Evolutionary conservation across 2,329 filamentous ascomycete genomes (phyloP), one percentile per base, ranked within the genome.

Genomic region (Apiospora arundinis): DNA sequence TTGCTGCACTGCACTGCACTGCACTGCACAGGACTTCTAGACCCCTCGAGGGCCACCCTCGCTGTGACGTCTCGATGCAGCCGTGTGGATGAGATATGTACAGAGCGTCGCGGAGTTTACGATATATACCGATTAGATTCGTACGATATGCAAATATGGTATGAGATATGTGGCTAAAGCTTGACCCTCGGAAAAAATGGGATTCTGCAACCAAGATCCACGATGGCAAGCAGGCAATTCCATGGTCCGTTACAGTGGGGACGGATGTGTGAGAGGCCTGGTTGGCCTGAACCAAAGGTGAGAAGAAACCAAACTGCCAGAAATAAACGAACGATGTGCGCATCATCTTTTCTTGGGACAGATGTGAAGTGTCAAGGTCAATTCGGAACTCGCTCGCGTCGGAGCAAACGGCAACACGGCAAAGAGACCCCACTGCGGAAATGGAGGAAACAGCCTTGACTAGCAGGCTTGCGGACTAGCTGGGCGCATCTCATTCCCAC

Each of bases 101-200:
- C 16, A 9, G 25, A 45, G 42, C 12, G 42, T 45, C 52, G 25
- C 52, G 52, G 52, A 60, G 52, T 60, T 37, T 60, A 32, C 52
- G 52, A 60, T 60, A 60, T 25, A 60, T 63, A 63, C 56, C 56
- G 56, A 63, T 63, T 37, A 37, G 56, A 63, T 63, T 63, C 56
- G 56, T 63, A 63, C 56, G 56, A 63, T n/a, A 63, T 63, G 56
- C 56, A 63, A 63, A 63, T 18, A 28, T 63, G 56, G 56, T 63
- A 23, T 63, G 56, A 63, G 56, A 40, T 63, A 63, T n/a, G 56
- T 63, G 56, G 56, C 32, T 37, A 63, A 40, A 63, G 56, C 56
- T 63, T 63, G 56, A 63, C 32, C 56, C 32, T 63, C 32, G 32
- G 52, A 28, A 63, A 40, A 60, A 60, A 21, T 21, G 32, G 56